Evolutionary conservation across 768 basidiomycete genomes (phyloP), one percentile per base, ranked within the genome.

Genomic region (Lentinula edodes): DNA sequence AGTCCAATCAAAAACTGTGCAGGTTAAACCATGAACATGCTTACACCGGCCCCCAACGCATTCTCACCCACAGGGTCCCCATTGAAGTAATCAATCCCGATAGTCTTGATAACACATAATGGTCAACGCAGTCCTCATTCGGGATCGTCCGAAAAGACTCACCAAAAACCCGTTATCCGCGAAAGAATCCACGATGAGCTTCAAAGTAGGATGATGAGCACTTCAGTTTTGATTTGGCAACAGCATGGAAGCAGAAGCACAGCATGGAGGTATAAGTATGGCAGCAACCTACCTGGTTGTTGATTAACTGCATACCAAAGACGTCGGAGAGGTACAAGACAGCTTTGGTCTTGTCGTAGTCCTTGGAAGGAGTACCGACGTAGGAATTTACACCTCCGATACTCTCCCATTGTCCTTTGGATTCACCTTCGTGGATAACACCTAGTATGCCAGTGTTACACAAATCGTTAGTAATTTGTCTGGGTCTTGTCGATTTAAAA

Each of bases 121-220:
- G 28, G 28, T 28, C 28, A 28, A 28, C 28, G 28, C 28, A 4
- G 28, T 28, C 28, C 18, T 64, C 12, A 10, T 67, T 66, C 39
- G 35, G 23, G 34, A 43, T 9, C 72, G 72, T 48, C 18, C 52
- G n/a, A 16, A 12, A 10, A n/a, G 43, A 20, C 64, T 41, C 42
- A 72, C 74, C 70, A 68, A 64, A 69, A 73, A 77, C 6, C 78
- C 78, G 55, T 77, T 77, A 20, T 62, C 65, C 32, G 78, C 76
- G 64, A 75, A 78, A 61, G 75, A 77, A 61, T 82, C 82, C 2
- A 73, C 74, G n/a, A 81, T 72, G n/a, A 78, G 66, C 79, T 60
- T 38, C 18, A 12, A 50, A 20, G 57, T 20, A 36, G 28, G 18
- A 42, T 34, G 35, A 12, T 41, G 3, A 57, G 23, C 23, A 23